Conservation (phyloP, 2,329 filamentous ascomycete genomes). For the Emericellopsis atlantica region DNA sequence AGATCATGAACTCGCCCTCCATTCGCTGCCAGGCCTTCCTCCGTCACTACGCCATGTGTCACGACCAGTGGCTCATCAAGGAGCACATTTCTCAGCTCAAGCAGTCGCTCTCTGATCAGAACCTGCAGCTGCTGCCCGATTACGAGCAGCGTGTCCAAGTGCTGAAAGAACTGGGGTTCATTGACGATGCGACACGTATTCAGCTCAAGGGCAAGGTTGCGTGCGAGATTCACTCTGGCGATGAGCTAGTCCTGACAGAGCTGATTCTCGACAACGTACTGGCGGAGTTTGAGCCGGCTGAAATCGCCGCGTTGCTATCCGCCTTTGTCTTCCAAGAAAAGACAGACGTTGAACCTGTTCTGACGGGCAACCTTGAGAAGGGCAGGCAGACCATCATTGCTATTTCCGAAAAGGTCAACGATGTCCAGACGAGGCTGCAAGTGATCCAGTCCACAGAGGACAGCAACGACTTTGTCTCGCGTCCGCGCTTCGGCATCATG, state of each 20-base stretch:
- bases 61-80: slow-evolving; percentile 93
- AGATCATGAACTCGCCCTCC: slow-evolving; percentile 53
- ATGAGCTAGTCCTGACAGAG: slow-evolving; percentile 92
- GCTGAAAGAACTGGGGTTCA: slow-evolving; percentile 81
- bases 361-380: slow-evolving; percentile 70
- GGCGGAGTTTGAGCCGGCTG: slow-evolving; percentile 87
- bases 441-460: slow-evolving; percentile 86
- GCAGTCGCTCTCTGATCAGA: slow-evolving; percentile 87
- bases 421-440: slow-evolving; percentile 78
- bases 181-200: slow-evolving; percentile 77
- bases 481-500: slow-evolving; percentile 82
- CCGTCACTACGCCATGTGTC: slow-evolving; percentile 91
- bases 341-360: slow-evolving; percentile 65
- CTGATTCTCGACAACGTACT: slow-evolving; percentile 94
- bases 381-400: slow-evolving; percentile 78
- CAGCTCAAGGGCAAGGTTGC: slow-evolving; percentile 97
- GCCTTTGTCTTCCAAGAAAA: slow-evolving; percentile 98
- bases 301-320: slow-evolving; percentile 88
- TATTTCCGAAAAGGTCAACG: slow-evolving; percentile 87
- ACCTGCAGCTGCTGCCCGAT: slow-evolving; percentile 87
- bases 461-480: slow-evolving; percentile 79
- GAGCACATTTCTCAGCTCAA: slow-evolving; percentile 84
- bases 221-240: slow-evolving; percentile 94
- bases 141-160: slow-evolving; percentile 93
- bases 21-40: slow-evolving; percentile 65